Percentiles rank a stretch among this genome's conserved stretches.
Conservation (phyloP, 2,329 filamentous ascomycete species). For the Exutisphaerella laricina region DNA sequence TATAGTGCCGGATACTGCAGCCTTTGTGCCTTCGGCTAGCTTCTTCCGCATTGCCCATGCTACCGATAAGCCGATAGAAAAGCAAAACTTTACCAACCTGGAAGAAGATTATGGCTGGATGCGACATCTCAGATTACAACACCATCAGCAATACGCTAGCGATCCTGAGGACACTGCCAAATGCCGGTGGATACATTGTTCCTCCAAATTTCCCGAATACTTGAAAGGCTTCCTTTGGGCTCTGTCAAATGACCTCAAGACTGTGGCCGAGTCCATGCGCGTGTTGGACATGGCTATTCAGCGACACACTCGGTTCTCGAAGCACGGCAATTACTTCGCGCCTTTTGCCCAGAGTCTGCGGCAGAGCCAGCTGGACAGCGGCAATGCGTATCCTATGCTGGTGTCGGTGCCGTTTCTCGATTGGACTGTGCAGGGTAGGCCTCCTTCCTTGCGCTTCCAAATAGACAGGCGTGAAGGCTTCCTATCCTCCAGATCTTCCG, state of each 20-base stretch:
- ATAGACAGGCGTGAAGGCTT: constrained; percentile 40
- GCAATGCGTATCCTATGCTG: constrained; percentile 32
- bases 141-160: constrained; percentile 28
- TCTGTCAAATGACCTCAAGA: constrained; percentile 19
- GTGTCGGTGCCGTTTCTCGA: constrained; percentile 40
- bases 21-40: constrained; percentile 18
- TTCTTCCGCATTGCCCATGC: constrained; percentile 21
- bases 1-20: constrained; percentile 30
- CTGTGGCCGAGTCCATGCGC: constrained; percentile 22
- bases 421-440: constrained; percentile 37
- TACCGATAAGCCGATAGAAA: constrained; percentile 34
- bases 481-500: constrained; percentile 35
- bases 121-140: constrained; percentile 33
- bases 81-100: constrained; percentile 32
- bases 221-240: constrained; percentile 22
- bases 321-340: constrained; percentile 41
- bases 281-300: constrained; percentile 35
- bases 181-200: constrained; percentile 40
- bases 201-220: constrained; percentile 22
- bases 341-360: constrained; percentile 37
- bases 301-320: constrained; percentile 40
- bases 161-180: constrained; percentile 31
- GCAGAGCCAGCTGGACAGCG: constrained; percentile 12
- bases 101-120: constrained; percentile 42
- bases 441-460: constrained; percentile 39